Conservation (phyloP, 257 asterid species). For the Solanum dulcamara region DNA sequence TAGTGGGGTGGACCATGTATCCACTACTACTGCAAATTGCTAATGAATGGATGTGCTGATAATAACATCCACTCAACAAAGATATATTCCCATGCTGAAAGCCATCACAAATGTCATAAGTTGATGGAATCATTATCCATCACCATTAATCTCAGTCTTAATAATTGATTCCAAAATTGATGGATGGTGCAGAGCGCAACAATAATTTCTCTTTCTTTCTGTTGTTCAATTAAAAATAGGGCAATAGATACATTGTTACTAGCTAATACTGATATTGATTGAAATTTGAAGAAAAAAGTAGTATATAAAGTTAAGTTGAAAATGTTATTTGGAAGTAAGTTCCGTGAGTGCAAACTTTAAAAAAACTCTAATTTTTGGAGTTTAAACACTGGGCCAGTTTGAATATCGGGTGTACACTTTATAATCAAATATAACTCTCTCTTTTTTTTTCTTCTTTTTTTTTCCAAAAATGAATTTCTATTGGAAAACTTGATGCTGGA, state of each 20-base stretch:
- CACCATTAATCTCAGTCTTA: slow-evolving; percentile 14
- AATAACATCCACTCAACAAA: not conserved
- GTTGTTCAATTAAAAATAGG: not conserved
- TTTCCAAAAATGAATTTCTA: too few species aligned
- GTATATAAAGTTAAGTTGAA: not conserved
- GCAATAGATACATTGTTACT: not conserved
- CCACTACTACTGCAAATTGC: not conserved
- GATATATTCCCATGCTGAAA: slow-evolving; percentile 3
- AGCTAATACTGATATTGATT: not conserved
- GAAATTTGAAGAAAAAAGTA: not conserved
- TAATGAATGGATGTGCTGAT: not conserved
- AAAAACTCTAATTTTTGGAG: too few species aligned
- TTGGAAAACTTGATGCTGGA: too few species aligned
- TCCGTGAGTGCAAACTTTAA: too few species aligned
- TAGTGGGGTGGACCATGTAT: slow-evolving; percentile 1
- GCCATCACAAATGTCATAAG: not conserved
- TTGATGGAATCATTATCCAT: slow-evolving; percentile 18
- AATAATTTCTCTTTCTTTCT: not conserved
- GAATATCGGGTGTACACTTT: too few species aligned
- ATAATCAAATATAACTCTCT: too few species aligned
- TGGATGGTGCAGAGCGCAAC: slow-evolving; percentile 6
- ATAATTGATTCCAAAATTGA: slow-evolving; percentile 14
- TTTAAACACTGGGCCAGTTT: too few species aligned
- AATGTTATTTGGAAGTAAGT: not conserved
- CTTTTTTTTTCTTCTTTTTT: too few species aligned